These are phyloP conservation scores for Pichia californica DNA, from an alignment of 805 yeast genomes.

Conservation along the genomic window DNA sequence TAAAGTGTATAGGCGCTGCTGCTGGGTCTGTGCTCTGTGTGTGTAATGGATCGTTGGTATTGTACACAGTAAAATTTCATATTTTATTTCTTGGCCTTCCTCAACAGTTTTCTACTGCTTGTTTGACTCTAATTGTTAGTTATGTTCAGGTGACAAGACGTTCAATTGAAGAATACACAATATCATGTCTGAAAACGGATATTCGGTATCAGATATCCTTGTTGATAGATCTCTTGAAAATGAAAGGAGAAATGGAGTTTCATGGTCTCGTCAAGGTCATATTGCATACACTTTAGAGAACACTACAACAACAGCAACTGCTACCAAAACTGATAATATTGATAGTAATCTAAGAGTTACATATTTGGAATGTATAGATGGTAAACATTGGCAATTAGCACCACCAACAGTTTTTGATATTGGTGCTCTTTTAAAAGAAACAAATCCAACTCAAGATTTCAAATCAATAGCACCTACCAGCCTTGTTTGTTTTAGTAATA, in stretches of 20 bases:
- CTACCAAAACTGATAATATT: too few relatives aligned
- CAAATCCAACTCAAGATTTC: neutral
- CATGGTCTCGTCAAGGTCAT: slow-evolving; percentile 84
- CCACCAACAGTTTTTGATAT: slow-evolving; percentile 33
- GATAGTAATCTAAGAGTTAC: slow-evolving; percentile 56
- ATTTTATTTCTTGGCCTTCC: too few relatives aligned
- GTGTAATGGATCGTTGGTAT: too few relatives aligned
- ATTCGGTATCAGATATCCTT: neutral
- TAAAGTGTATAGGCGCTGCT: too few relatives aligned
- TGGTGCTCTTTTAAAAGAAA: neutral
- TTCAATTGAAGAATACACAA: too few relatives aligned
- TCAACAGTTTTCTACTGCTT: too few relatives aligned
- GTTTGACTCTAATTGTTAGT: too few relatives aligned
- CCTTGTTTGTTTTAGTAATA: slow-evolving; percentile 64
- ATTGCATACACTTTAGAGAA: slow-evolving; percentile 50
- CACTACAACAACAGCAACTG: slow-evolving; percentile 17
- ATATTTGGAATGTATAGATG: slow-evolving; percentile 67
- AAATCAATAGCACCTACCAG: slow-evolving; percentile 18
- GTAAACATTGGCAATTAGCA: slow-evolving; percentile 73
- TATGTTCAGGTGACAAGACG: too few relatives aligned
- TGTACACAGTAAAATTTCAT: too few relatives aligned
- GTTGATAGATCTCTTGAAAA: slow-evolving; percentile 3
- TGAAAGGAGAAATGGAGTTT: slow-evolving; percentile 25
- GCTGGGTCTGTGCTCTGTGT: too few relatives aligned
- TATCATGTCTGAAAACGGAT: slow-evolving; percentile 8